These are phyloP conservation scores for Endocalyx cinctus DNA, from an alignment of 2,329 filamentous ascomycete genomes.

Conservation along the genomic window DNA sequence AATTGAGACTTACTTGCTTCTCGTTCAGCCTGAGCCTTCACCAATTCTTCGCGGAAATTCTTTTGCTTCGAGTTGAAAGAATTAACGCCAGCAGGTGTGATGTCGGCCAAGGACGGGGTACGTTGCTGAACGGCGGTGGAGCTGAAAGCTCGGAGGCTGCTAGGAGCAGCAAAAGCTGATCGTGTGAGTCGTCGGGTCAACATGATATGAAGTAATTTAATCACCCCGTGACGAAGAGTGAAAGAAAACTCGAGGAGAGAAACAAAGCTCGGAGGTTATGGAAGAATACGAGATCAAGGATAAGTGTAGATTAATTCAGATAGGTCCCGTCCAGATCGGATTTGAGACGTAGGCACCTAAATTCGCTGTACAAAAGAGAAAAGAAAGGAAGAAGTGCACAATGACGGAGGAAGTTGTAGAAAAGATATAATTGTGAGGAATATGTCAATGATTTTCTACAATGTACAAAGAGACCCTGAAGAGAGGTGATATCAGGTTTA, in stretches of 20 bases:
- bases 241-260: neutral
- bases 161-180: constrained; percentile 39
- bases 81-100: constrained; percentile 66
- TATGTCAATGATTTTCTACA: no score
- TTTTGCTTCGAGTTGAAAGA: constrained; percentile 80
- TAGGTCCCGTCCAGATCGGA: no score
- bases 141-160: constrained; percentile 53
- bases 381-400: neutral
- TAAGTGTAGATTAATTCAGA: no score
- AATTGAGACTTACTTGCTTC: constrained; percentile 74
- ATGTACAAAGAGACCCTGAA: no score
- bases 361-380: no score
- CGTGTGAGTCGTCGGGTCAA: constrained; percentile 48
- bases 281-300: neutral
- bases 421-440: no score
- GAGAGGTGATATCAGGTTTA: no score
- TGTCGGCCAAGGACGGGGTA: constrained; percentile 79
- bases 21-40: constrained; percentile 72
- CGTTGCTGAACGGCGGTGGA: constrained; percentile 45
- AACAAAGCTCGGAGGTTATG: neutral
- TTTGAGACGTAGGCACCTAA: no score
- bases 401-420: no score
- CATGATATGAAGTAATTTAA: constrained; percentile 32
- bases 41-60: constrained; percentile 78
- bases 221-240: constrained; percentile 8